Base-by-base conservation (phyloP, 2,329 filamentous ascomycete genomes). In the Camptophora hylomeconis region DNA sequence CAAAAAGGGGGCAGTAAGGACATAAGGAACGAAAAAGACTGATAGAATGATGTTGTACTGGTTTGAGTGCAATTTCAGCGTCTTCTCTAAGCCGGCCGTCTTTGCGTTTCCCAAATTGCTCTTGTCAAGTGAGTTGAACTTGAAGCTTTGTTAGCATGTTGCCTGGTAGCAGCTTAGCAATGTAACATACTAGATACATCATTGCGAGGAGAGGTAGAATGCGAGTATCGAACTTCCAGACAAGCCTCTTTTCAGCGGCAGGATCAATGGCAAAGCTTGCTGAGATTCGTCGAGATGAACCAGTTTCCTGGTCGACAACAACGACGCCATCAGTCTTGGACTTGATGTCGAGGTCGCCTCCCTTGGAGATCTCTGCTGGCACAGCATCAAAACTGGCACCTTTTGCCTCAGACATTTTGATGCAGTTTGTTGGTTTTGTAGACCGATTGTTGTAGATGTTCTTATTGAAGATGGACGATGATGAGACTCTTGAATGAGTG, bases 21-120 rank as follows among this genome's bases (percentile, higher is more conserved):
- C 76, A 47, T 78, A 82, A 0, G 78, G 78, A 5, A 83, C 61
- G 51, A 79, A 84, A 60, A 84, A 84, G 39, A 84, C 72, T 28
- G 64, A 67, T 19, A 82, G 52, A 26, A 81, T 65, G 16, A 72
- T 63, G 47, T 80, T 81, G 55, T 82, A 80, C 47, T 80, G 65
- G 38, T 72, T 64, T 1, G 54, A 50, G 23, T 62, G 62, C 52
- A 83, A 74, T 17, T 67, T 49, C 12, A 81, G 54, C 44, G 51
- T 47, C 17, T 52, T 45, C 30, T 63, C 54, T 8, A 72, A 50
- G 1, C 62, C 62, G 30, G 57, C 65, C 0, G 69, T 74, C 46
- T 74, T 56, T 2, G 69, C 68, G 45, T 73, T 73, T 28, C 67
- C 64, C 20, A 67, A 44, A 38, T 67, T 67, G 20, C 56, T 54